phyloP scores from a whole-genome alignment of 148 eudicot genomes.

The Rheum nobile region DNA sequence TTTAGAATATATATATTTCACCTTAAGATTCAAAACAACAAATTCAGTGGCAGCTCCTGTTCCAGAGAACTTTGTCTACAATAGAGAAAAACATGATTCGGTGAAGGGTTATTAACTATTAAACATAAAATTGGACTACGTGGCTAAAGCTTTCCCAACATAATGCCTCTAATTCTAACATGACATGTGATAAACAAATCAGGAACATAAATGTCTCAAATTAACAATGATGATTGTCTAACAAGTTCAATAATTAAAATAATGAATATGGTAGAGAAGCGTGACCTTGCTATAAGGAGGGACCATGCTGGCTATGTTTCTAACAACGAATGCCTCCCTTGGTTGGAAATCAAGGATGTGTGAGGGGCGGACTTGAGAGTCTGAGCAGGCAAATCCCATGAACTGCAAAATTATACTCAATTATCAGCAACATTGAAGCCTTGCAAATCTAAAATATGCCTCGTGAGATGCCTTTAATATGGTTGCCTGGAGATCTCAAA shows the following conservation, averaged over 20 bases:
- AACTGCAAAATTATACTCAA: slow-evolving; percentile 34
- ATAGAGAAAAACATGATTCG: neutral
- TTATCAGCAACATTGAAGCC: neutral
- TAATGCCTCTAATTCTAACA: neutral
- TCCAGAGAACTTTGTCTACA: slow-evolving; percentile 65
- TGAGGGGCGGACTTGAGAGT: slow-evolving; percentile 81
- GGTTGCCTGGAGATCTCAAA: neutral
- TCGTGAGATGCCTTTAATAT: no score
- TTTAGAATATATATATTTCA: slow-evolving; percentile 9
- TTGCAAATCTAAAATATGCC: no score
- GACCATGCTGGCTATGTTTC: slow-evolving; percentile 94
- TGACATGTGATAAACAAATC: neutral
- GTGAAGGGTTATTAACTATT: neutral
- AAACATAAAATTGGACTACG: neutral
- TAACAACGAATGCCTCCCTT: slow-evolving; percentile 78
- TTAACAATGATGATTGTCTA: neutral
- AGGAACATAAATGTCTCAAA: no score
- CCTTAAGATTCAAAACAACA: slow-evolving; percentile 76
- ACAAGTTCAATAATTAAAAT: neutral
- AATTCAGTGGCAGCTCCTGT: slow-evolving; percentile 83
- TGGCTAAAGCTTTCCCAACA: neutral
- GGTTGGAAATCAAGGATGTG: slow-evolving; percentile 78
- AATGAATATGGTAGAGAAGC: neutral
- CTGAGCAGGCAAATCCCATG: slow-evolving; percentile 81
- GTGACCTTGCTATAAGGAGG: slow-evolving; percentile 58